Evolutionary conservation across 345 rosid species (phyloP).

Genomic region (Eutrema japonicum): DNA sequence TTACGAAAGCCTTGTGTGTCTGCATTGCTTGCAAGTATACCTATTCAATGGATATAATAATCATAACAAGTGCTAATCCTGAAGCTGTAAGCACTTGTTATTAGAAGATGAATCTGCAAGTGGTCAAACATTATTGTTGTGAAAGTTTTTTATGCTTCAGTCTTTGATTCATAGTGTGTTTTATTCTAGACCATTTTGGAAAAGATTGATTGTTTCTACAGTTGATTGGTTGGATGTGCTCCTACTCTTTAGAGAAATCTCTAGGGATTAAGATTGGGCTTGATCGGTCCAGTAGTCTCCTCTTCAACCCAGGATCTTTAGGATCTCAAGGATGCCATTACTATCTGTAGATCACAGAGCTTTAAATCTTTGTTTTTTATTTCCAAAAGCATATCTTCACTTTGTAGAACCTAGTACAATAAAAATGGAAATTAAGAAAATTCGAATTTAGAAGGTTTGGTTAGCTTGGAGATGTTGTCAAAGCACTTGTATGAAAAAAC

Average conservation of each 20-base stretch:
- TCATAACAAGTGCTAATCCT: background rate
- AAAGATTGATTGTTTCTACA: background rate
- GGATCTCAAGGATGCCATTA: background rate
- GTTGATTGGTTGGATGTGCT: background rate
- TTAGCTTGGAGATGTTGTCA: too few relatives aligned
- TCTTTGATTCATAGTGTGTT: background rate
- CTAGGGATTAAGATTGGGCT: background rate
- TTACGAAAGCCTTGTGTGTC: background rate
- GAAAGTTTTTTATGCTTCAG: background rate
- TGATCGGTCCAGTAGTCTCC: background rate
- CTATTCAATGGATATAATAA: background rate
- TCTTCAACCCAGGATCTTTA: background rate
- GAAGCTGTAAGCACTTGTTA: background rate
- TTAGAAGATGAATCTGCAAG: background rate
- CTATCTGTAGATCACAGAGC: background rate
- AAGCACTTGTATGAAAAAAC: too few relatives aligned
- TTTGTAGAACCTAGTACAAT: background rate
- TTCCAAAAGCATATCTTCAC: background rate
- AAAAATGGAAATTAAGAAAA: too few relatives aligned
- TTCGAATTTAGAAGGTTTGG: too few relatives aligned
- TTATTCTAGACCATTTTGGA: background rate
- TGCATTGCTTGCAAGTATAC: too few relatives aligned
- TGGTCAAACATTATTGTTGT: background rate
- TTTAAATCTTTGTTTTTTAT: background rate
- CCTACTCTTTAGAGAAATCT: background rate